Conservation (phyloP, 371 early-diverging fungal genomes). For the Apophysomyces ossiformis region DNA sequence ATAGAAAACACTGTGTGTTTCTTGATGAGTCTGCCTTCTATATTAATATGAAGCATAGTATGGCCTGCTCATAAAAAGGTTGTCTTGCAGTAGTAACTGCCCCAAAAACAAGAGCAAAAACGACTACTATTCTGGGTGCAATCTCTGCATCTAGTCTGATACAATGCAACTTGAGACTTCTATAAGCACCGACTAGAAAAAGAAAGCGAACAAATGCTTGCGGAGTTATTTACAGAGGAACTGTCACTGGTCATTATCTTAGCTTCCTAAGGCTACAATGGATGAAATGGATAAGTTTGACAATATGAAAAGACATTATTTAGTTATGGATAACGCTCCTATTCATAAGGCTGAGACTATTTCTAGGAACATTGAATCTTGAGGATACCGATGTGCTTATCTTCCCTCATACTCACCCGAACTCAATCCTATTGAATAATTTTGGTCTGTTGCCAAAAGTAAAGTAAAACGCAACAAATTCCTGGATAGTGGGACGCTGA, state of each 20-base stretch:
- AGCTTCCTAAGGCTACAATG: slow-evolving; percentile 19
- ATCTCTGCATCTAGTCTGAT: slow-evolving; percentile 19
- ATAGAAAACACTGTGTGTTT: slow-evolving; percentile 19
- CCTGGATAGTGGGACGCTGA: not conserved
- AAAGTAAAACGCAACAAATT: slow-evolving; percentile 15
- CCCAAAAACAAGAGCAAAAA: slow-evolving; percentile 17
- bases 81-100: slow-evolving; percentile 17
- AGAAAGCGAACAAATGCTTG: slow-evolving; percentile 13
- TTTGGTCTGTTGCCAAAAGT: slow-evolving; percentile 15
- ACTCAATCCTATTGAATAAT: slow-evolving; percentile 18
- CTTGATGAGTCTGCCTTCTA: slow-evolving; percentile 24
- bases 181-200: slow-evolving; percentile 13
- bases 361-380: slow-evolving; percentile 18
- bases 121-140: slow-evolving; percentile 20
- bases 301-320: slow-evolving; percentile 27
- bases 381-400: slow-evolving; percentile 6
- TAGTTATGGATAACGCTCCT: slow-evolving; percentile 28
- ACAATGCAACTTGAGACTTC: slow-evolving; percentile 21
- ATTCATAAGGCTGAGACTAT: slow-evolving; percentile 21
- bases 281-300: slow-evolving; percentile 28
- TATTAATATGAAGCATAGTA: slow-evolving; percentile 25
- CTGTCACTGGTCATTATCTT: slow-evolving; percentile 13
- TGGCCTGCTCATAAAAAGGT: slow-evolving; percentile 30
- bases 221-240: slow-evolving; percentile 9
- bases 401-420: slow-evolving; percentile 5